Base-by-base conservation (phyloP, 805 yeast genomes). In the Ogataea pignaliae region DNA sequence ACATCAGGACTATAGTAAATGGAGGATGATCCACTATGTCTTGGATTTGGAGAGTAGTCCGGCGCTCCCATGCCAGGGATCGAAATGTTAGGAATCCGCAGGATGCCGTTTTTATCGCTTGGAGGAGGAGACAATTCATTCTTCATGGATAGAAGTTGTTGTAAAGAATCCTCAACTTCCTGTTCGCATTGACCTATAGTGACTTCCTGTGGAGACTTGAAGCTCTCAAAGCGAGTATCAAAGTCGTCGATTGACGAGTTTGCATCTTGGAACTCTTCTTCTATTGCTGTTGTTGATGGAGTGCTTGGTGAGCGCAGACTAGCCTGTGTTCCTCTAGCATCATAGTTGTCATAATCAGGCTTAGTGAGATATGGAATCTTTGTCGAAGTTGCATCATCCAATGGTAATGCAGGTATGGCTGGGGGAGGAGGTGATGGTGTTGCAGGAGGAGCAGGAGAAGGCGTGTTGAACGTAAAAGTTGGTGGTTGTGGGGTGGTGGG, bases 121-220 rank as follows among this genome's bases (percentile, higher is more conserved):
- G 50, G 50, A 13, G 51, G 21, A 3, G 62, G 54, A 5, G 59
- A 51, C 11, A 59, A 41, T 36, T 56, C 57, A 13, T 47, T 57
- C 31, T 52, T 50, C 62, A 60, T 57, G 8, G 59, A 54, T 10
- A 59, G 39, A 21, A 60, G 39, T 37, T 60, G 65, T 13, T 46
- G 47, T 17, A 59, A 38, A 4, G 57, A 55, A 39, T 59, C 63
- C 18, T 56, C 61, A 21, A 41, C 43, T 34, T 47, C 47, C 32
- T 43, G 43, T 11, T 34, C 40, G 12, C 41, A 38, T 17, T 42
- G 41, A 30, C 41, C 40, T 11, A 32, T 36, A 13, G 21, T 29
- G 14, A 34, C 18, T 11, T 40, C 41, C 26, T 21, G 26, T 21
- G 21, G 29, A 4, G 18, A 28, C 10, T 39, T 42, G 3, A 12